phyloP scores from a whole-genome alignment of 1,139 yeast genomes.

The Wickerhamomyces sp. region DNA sequence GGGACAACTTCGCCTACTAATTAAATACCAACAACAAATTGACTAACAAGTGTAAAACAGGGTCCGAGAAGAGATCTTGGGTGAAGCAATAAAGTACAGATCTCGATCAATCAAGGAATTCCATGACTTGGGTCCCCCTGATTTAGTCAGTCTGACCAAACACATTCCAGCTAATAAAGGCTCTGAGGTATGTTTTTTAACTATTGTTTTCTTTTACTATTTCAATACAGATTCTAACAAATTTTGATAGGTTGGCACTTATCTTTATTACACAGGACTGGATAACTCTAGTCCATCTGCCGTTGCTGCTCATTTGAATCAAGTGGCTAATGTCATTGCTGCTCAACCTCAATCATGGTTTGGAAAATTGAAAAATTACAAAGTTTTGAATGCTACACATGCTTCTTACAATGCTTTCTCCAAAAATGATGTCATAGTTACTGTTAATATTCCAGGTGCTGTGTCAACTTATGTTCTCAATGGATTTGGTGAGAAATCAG shows the following conservation, averaged over 20 bases:
- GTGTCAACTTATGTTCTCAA: slow-evolving; percentile 70
- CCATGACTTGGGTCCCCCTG: slow-evolving; percentile 83
- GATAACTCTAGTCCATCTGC: slow-evolving; percentile 65
- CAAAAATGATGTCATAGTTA: slow-evolving; percentile 71
- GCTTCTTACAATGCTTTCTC: slow-evolving; percentile 73
- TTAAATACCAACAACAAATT: no score
- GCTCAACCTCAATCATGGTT: slow-evolving; percentile 64
- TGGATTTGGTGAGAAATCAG: slow-evolving; percentile 41
- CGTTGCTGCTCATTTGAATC: slow-evolving; percentile 74
- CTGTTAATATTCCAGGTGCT: slow-evolving; percentile 74
- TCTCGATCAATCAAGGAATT: slow-evolving; percentile 41
- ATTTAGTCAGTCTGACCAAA: slow-evolving; percentile 68
- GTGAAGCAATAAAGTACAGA: slow-evolving; percentile 48
- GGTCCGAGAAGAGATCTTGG: slow-evolving; percentile 44
- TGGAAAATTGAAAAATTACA: slow-evolving; percentile 73
- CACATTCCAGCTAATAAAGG: slow-evolving; percentile 25
- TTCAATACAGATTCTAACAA: slow-evolving; percentile 6
- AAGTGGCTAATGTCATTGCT: slow-evolving; percentile 61
- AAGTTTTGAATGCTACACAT: slow-evolving; percentile 66
- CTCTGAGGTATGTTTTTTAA: slow-evolving; percentile 13
- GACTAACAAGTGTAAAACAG: slow-evolving; percentile 20
- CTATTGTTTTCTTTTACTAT: slow-evolving; percentile 13
- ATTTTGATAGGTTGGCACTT: slow-evolving; percentile 31
- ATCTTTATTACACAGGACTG: slow-evolving; percentile 47
- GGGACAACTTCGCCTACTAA: no score